A percentile compares a stretch with the other conserved stretches of the same genome.
These are phyloP conservation scores for Periconia sp. DNA, from an alignment of 2,329 filamentous ascomycete species.

Conservation along the genomic window DNA sequence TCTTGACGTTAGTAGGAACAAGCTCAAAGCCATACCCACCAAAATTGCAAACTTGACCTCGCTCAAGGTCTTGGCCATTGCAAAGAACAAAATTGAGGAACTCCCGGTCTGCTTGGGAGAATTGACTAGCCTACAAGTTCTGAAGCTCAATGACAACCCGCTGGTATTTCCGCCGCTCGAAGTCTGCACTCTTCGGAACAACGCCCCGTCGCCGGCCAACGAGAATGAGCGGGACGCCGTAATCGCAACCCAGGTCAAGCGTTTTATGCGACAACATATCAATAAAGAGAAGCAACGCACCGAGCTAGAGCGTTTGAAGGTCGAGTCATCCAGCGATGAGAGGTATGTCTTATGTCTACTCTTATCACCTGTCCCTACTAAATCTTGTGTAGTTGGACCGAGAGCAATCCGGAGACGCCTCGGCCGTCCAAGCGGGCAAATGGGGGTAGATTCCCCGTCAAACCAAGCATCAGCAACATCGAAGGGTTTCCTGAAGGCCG, in stretches of 20 bases:
- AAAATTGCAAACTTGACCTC: slow-evolving; percentile 82
- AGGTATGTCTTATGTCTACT: slow-evolving; percentile 17
- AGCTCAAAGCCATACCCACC: slow-evolving; percentile 76
- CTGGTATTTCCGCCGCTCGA: slow-evolving; percentile 73
- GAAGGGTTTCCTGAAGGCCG: slow-evolving; percentile 65
- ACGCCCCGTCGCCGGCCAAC: slow-evolving; percentile 53
- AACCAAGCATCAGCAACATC: slow-evolving; percentile 70
- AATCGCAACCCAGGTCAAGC: slow-evolving; percentile 66
- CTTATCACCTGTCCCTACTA: slow-evolving; percentile 9
- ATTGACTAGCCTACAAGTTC: slow-evolving; percentile 85
- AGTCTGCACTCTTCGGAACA: slow-evolving; percentile 49
- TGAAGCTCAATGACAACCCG: slow-evolving; percentile 90
- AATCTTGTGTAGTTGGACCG: slow-evolving; percentile 59
- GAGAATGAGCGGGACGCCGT: slow-evolving; percentile 67
- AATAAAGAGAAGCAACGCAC: slow-evolving; percentile 40
- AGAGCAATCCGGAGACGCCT: slow-evolving; percentile 78
- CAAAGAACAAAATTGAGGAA: slow-evolving; percentile 84
- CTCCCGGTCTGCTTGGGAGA: slow-evolving; percentile 84
- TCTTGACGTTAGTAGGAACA: slow-evolving; percentile 89
- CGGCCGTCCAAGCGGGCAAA: slow-evolving; percentile 66
- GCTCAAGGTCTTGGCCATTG: slow-evolving; percentile 86
- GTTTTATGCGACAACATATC: slow-evolving; percentile 58
- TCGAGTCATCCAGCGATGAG: slow-evolving; percentile 56
- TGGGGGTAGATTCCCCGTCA: slow-evolving; percentile 66
- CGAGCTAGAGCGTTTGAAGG: slow-evolving; percentile 39